A percentile compares a stretch with the other conserved stretches of the same genome.
Evolutionary conservation across 148 eudicot genomes (phyloP).

Genomic region (Rhododendron mucronatum): DNA sequence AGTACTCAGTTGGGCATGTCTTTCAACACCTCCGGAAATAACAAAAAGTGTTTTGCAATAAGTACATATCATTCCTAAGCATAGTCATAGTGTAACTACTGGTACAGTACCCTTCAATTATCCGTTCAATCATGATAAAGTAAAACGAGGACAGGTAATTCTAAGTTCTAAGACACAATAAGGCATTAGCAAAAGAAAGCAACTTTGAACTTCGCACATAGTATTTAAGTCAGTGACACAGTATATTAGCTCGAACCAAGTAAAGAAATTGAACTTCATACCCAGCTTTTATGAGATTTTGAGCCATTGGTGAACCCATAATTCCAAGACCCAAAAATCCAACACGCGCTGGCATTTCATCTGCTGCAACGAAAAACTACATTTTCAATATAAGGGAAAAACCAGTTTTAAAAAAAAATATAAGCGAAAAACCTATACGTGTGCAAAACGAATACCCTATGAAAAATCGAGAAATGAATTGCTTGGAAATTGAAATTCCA

Average conservation of each 20-base stretch:
- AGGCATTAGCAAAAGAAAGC: neutral
- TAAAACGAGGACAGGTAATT: neutral
- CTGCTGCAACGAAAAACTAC: conserved; percentile 32
- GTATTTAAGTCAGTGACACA: neutral
- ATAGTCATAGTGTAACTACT: neutral
- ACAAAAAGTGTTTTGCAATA: neutral
- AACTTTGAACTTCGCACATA: neutral
- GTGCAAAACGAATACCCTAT: neutral
- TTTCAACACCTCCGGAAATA: neutral
- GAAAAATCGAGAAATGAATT: too few species aligned
- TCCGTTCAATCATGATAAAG: too few species aligned
- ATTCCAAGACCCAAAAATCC: conserved; percentile 96
- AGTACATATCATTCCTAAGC: neutral
- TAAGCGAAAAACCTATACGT: neutral
- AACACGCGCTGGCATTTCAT: conserved; percentile 52
- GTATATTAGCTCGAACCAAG: neutral
- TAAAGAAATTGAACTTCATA: conserved; percentile 22
- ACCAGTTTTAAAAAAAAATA: neutral
- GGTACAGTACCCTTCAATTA: neutral
- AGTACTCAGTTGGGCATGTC: neutral
- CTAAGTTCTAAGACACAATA: neutral
- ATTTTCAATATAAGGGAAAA: conserved; percentile 8
- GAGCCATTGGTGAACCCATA: conserved; percentile 97
- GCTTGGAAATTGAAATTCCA: neutral
- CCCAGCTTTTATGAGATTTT: conserved; percentile 89